These are phyloP conservation scores for Bertia moriformis DNA, from an alignment of 2,329 filamentous ascomycete genomes.

Conservation along the genomic window DNA sequence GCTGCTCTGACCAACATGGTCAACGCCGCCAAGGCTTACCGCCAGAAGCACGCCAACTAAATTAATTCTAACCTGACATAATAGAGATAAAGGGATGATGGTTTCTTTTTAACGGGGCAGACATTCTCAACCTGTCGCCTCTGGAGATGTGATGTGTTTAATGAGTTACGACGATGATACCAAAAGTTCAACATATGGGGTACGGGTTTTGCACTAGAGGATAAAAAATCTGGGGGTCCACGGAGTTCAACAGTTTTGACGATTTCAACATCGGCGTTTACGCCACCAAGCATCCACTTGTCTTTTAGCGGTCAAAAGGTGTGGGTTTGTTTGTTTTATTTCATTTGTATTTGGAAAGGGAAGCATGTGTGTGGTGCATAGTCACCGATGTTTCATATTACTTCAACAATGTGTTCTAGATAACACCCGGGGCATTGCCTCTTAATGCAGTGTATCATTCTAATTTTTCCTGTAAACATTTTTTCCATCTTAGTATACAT, in stretches of 20 bases:
- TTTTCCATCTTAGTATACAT: no score
- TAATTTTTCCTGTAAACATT: no score
- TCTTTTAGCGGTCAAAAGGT: no score
- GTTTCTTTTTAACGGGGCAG: slow-evolving; percentile 11
- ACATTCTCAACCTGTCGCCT: slow-evolving; percentile 20
- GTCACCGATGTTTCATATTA: not conserved
- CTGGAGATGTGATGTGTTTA: slow-evolving; percentile 13
- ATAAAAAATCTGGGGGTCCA: slow-evolving; percentile 17
- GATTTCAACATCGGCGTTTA: slow-evolving; percentile 14
- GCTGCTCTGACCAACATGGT: slow-evolving; percentile 92
- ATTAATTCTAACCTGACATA: slow-evolving; percentile 7
- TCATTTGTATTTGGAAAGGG: not conserved
- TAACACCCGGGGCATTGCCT: not conserved
- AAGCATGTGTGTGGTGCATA: not conserved
- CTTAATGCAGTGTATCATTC: no score
- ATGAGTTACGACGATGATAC: slow-evolving; percentile 24
- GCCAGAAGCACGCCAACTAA: slow-evolving; percentile 68
- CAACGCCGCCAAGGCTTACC: slow-evolving; percentile 93
- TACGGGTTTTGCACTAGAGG: slow-evolving; percentile 14
- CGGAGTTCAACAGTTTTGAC: slow-evolving; percentile 11
- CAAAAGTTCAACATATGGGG: slow-evolving; percentile 25
- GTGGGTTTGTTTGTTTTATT: not conserved
- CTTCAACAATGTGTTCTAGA: not conserved
- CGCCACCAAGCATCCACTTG: no score
- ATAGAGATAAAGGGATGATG: slow-evolving; percentile 5